Evolutionary conservation across 1,284 basidiomycete genomes (phyloP).

Genomic region (Athelia psychrophila): DNA sequence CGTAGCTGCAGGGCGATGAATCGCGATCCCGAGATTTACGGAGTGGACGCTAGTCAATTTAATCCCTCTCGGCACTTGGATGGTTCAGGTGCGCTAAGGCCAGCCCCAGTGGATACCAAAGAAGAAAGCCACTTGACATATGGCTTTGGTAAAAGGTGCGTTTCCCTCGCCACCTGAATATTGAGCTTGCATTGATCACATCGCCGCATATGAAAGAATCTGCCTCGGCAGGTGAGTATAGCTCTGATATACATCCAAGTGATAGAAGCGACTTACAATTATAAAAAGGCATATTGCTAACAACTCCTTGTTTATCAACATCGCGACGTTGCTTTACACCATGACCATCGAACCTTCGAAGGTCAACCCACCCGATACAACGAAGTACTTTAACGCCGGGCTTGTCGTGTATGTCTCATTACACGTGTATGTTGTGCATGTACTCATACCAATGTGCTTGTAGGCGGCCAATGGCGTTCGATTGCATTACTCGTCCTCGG

Average conservation of each 20-base stretch:
- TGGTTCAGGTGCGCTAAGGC: background rate
- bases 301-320: background rate
- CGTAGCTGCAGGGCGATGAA: constrained; percentile 11
- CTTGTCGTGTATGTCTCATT: background rate
- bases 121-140: constrained; percentile 1
- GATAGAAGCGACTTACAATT: background rate
- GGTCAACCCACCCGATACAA: background rate
- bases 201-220: no score
- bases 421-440: background rate
- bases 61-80: constrained; percentile 12
- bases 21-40: constrained; percentile 10
- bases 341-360: background rate
- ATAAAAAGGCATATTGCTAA: background rate
- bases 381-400: background rate
- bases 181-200: no score
- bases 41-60: constrained; percentile 11
- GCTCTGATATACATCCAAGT: no score
- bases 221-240: no score
- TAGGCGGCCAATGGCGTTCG: background rate
- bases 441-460: background rate
- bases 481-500: background rate
- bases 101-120: background rate
- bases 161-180: background rate
- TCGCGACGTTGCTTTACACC: background rate
- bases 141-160: background rate